Base-by-base conservation (phyloP, 345 rosid species). In the Euphorbia pulcherrima region DNA sequence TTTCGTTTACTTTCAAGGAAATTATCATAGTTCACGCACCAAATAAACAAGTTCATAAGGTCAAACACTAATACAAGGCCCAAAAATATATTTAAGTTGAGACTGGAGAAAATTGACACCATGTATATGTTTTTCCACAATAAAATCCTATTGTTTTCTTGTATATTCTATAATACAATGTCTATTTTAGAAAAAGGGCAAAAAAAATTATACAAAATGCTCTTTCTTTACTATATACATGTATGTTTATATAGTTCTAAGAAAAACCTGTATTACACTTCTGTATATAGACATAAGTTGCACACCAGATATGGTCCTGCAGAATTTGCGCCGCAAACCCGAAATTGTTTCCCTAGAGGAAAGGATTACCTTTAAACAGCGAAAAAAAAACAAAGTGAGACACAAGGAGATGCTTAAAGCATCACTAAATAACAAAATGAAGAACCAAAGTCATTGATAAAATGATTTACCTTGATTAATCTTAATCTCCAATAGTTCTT, bases 401-500 rank as follows among this genome's bases (percentile, higher is more conserved):
- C 9, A 23, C 7, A 18, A 53, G 18, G 65, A 24, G 24, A 35
- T 62, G 48, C 52, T 62, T 24, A 21, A 5, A 23, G 47, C 24
- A 39, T 21, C 27, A 5, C 5, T 21, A 6, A 29, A 14, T 13
- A 47, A 21, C 11, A 1, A n/a, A 24, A 27, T 16, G 23, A 11
- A 16, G 27, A 20, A 40, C 21, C 39, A 30, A 9, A 69, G 17
- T 13, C 37, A 54, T 27, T n/a, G 29, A 18, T 9, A 40, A 14
- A 41, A 4, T 30, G 13, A 57, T 26, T 44, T 41, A 79, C 83
- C 68, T 3, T 54, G 41, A 44, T 52, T 62, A 50, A 76, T 74
- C 72, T 76, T 78, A 65, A 78, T 76, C 80, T 74, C 77, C 29
- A 82, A 0, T 28, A 78, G 79, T 73, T 78, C 33, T 47, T 79